Evolutionary conservation across 352 stramenopile genomes (phyloP), one percentile per base, ranked within the genome.

Genomic region (Phytophthora lateralis): DNA sequence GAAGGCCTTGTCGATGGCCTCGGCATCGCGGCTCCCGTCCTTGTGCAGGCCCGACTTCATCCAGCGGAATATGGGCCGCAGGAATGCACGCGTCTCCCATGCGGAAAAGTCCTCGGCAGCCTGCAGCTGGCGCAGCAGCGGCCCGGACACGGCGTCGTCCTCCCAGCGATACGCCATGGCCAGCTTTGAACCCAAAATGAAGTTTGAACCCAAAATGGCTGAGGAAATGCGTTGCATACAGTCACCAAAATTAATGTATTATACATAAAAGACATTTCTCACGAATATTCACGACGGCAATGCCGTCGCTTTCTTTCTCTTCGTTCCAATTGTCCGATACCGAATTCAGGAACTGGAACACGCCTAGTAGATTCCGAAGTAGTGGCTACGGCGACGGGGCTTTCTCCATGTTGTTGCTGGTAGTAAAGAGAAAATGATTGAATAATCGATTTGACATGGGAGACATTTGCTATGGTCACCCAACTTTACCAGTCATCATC

Each of bases 1-100:
- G 47, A 90, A 90, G 14, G 82, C 77, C 47, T 76, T 77, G 47
- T 88, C 82, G 15, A 89, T 71, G 45, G 73, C 70, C 14, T 69
- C 66, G 11, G 73, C 53, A 54, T 88, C 75, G 37, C 76, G 78
- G 60, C 72, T 78, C 4, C 80, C 80, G 51, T 85, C 81, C 59
- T 87, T 88, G 47, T 79, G 80, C 27, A 90, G 38, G 14, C 80
- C 80, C 11, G 55, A 42, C 56, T 90, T 90, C 74, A 85, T 87
- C 78, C 80, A 90, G 34, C 78, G 73, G 66, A 91, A 91, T 44
- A 90, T 80, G 6, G 82, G 82, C 34, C 71, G 70, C 24, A 91
- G 73, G 55, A 91, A 88, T 8, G 73, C 72, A 42, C 80, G 80
- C 51, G 82, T 91, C 43, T 90, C 82, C 55, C 73, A 73, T 34